These are phyloP conservation scores for Globisporangium middletonii DNA, from an alignment of 352 stramenopile genomes.

Conservation along the genomic window DNA sequence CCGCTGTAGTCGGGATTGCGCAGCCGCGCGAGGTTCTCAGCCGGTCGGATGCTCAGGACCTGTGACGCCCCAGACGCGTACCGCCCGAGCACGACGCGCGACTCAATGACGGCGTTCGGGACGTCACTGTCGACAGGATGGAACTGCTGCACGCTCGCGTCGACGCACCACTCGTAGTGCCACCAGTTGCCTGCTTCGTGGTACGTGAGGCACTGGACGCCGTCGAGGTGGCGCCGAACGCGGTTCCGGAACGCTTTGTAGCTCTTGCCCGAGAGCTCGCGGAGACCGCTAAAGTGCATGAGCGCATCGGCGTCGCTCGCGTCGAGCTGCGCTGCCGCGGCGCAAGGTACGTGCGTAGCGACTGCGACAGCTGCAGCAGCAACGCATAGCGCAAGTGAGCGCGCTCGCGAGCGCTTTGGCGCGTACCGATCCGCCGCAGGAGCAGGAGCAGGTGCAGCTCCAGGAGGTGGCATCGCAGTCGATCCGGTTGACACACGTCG, in stretches of 20 bases:
- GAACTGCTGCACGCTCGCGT: conserved; percentile 65
- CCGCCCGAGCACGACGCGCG: conserved; percentile 37
- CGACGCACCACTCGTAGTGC: conserved; percentile 85
- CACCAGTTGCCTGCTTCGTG: conserved; percentile 66
- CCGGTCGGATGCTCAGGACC: conserved; percentile 31
- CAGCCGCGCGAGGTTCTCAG: conserved; percentile 30
- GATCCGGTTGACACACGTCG: too few relatives aligned
- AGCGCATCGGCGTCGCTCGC: conserved; percentile 5
- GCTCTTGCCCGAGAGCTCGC: conserved; percentile 53
- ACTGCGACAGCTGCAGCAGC: conserved; percentile 6
- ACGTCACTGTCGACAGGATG: conserved; percentile 17
- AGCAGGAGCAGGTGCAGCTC: not conserved
- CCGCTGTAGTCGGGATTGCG: conserved; percentile 44
- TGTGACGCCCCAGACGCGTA: conserved; percentile 25
- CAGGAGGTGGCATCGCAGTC: too few relatives aligned
- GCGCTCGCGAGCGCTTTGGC: not conserved
- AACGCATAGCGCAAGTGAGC: not conserved
- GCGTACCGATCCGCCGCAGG: not conserved
- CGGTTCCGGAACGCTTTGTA: conserved; percentile 67
- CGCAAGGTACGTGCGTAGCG: not conserved
- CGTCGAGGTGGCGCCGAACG: conserved; percentile 47
- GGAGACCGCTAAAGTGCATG: conserved; percentile 46
- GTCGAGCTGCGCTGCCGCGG: not conserved
- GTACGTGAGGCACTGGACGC: conserved; percentile 46
- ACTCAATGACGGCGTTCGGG: conserved; percentile 5